Evolutionary conservation across 495 filamentous ascomycete genomes (phyloP), one percentile per base, ranked within the genome.

Genomic region (Neurospora sp.): DNA sequence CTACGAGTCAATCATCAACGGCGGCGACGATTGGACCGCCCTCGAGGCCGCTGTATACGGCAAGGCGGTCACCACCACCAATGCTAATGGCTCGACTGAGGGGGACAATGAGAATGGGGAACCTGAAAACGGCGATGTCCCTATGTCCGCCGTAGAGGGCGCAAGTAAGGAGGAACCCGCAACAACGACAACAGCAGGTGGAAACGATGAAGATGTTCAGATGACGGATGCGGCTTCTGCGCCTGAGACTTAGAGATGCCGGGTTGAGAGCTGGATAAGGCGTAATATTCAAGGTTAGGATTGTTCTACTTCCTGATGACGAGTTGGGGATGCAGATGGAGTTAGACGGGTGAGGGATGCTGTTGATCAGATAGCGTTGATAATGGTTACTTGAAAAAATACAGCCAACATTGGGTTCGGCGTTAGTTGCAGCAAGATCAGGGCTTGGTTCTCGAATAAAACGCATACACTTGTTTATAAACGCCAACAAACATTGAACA

Each of bases 1-100:
- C 15, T 90, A 90, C 79, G 92, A 94, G 69, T 86, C 86, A 81
- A 85, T 90, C 31, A 84, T 95, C 54, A 86, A 91, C 37, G 94
- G 93, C 75, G 90, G 91, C 77, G 89, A 93, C 71, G 54, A 36
- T 78, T 94, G 71, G 90, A 93, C 39, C 13, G 54, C 54, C 54
- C 54, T 66, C 15, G 54, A 66, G 54, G 54, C 34, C 2, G 54
- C 7, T 3, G 28, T 66, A 66, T 66, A 66, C 54, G 54, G 54
- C 28, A 66, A 66, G 28, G 28, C 54, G 0, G 34, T 66, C 54
- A 66, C 54, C 54, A 48, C 43, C 43, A 19, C 13, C 28, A 2
- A 9, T 62, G 28, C 28, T 15, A 34, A 34, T 66, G 28, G 28
- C 7, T 31, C 54, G 3, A 8, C 28, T 4, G 54, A 66, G 28